These are phyloP conservation scores for Apiotrichum siamense DNA, from an alignment of 1,284 basidiomycete species.

Conservation along the genomic window DNA sequence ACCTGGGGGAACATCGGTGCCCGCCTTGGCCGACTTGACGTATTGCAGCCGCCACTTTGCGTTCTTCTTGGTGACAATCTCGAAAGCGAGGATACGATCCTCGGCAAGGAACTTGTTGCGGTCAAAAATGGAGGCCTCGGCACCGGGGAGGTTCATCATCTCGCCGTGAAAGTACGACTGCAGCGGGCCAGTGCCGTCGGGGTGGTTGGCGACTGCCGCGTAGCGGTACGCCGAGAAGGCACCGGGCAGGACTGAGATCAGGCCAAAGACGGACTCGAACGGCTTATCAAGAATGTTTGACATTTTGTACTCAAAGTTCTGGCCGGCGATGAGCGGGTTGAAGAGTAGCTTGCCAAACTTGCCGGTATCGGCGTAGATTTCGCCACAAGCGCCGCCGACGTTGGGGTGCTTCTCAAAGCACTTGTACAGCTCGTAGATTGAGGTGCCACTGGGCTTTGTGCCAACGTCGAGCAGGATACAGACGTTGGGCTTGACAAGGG, in stretches of 20 bases:
- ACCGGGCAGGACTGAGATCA: constrained; percentile 78
- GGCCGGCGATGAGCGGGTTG: constrained; percentile 81
- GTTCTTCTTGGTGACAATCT: constrained; percentile 43
- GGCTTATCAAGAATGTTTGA: constrained; percentile 90
- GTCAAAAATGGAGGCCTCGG: constrained; percentile 50
- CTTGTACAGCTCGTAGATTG: constrained; percentile 70
- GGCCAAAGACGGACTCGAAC: constrained; percentile 83
- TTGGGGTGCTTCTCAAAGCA: constrained; percentile 83
- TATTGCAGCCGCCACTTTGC: constrained; percentile 65
- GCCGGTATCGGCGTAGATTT: constrained; percentile 76
- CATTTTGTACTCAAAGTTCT: constrained; percentile 80
- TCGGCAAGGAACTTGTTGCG: constrained; percentile 85
- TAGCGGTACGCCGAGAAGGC: constrained; percentile 91
- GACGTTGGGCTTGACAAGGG: constrained; percentile 49
- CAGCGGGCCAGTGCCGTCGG: constrained; percentile 78
- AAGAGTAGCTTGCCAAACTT: constrained; percentile 52
- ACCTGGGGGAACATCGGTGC: constrained; percentile 70
- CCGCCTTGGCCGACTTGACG: constrained; percentile 82
- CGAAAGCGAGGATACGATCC: constrained; percentile 43
- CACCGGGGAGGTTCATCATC: constrained; percentile 44
- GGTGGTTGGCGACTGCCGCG: constrained; percentile 71
- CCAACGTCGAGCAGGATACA: constrained; percentile 85
- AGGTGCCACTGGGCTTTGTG: constrained; percentile 86
- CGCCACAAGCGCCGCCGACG: constrained; percentile 92
- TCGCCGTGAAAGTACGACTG: constrained; percentile 78